Evolutionary conservation across 441 rosid species (phyloP), one percentile per base, ranked within the genome.

Genomic region (Jatropha podagrica): DNA sequence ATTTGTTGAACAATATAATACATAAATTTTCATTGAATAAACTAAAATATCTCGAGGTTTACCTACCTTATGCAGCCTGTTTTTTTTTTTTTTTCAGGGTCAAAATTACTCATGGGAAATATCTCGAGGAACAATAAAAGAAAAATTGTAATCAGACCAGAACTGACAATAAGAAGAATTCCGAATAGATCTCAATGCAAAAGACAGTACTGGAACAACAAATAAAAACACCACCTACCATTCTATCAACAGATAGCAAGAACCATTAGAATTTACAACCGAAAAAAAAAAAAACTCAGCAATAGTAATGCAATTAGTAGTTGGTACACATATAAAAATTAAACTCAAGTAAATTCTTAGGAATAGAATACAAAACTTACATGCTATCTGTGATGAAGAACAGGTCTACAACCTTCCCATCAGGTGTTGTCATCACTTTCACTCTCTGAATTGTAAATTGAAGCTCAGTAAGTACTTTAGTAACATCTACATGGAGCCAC

Each of bases 391-490:
- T 92, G 41, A 94, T 81, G 59, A 94, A 90, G 90, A 94, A 92
- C 81, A 92, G 88, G 68, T 94, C 97, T 14, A 92, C 77, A 71
- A 91, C 96, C 80, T 89, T 89, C 68, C 82, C 94, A 79, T 93
- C 98, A 0, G 97, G 98, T 0, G 96, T 91, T 1, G 93, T 93
- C 40, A 81, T 93, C n/a, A 95, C 98, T 86, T 95, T 95, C 10
- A 93, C 97, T 78, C 86, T 89, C 74, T 88, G 95, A 80, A 93
- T 93, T 32, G 94, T 81, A 75, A 93, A 85, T 87, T 95, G 92
- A n/a, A 95, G 94, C 89, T 95, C 92, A 69, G 85, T 85, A 38
- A 91, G 88, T 74, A 91, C 88, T 80, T 78, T 87, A 61, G 98
- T 91, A 68, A 91, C 92, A 85, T 91, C 98, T 95, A 70, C 64